Conservation (phyloP, 176 grass and related monocot species). For the Echinochloa phyllopogon region DNA sequence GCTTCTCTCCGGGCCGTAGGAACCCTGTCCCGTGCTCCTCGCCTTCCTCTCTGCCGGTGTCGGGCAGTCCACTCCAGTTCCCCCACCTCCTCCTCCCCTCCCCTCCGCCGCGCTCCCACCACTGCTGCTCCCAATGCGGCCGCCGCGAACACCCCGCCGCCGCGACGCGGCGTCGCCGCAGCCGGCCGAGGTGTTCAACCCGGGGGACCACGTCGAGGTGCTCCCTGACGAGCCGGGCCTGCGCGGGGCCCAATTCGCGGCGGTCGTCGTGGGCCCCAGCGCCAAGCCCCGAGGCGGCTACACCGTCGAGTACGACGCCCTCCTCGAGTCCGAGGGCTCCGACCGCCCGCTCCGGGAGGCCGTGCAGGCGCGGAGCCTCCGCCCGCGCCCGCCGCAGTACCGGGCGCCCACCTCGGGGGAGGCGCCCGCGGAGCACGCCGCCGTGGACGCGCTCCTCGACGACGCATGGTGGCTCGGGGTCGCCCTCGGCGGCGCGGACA, state of each 20-base stretch:
- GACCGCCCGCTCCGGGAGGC: slow-evolving; percentile 40
- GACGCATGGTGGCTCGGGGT: slow-evolving; percentile 74
- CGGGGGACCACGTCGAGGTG: slow-evolving; percentile 57
- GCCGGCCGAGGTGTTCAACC: slow-evolving; percentile 14
- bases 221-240: slow-evolving; percentile 49
- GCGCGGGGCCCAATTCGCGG: slow-evolving; percentile 51
- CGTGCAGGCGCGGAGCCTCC: slow-evolving; percentile 48
- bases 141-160: slow-evolving; percentile 33
- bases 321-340: slow-evolving; percentile 28
- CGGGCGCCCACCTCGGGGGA: background rate
- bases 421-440: slow-evolving; percentile 41
- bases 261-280: slow-evolving; percentile 44
- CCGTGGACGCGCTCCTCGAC: slow-evolving; percentile 61
- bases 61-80: background rate
- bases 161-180: background rate
- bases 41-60: background rate
- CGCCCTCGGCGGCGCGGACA: slow-evolving; percentile 2
- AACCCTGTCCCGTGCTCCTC: background rate
- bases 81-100: background rate
- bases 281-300: slow-evolving; percentile 44
- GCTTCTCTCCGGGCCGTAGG: background rate
- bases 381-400: slow-evolving; percentile 57
- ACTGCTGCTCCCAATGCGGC: slow-evolving; percentile 30
- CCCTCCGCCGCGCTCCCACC: background rate
- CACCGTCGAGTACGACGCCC: slow-evolving; percentile 59